phyloP scores from a whole-genome alignment of 306 rosid species.

The Cucurbita ficifolia region DNA sequence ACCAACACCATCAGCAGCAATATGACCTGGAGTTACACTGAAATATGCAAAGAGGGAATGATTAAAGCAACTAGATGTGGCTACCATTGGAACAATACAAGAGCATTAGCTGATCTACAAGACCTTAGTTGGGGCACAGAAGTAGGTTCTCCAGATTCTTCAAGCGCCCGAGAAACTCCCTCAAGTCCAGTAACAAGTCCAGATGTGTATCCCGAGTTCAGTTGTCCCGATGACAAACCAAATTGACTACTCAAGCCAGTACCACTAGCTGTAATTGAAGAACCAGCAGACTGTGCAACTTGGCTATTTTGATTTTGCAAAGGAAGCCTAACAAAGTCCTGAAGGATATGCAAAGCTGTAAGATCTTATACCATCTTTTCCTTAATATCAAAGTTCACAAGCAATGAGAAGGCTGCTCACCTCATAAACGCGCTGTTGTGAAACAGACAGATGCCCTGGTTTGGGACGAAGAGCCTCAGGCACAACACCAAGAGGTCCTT shows the following conservation, averaged over 20 bases:
- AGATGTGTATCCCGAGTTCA: constrained; percentile 47
- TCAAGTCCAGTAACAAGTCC: constrained; percentile 48
- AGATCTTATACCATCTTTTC: constrained; percentile 1
- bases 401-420: constrained; percentile 21
- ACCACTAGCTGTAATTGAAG: constrained; percentile 34
- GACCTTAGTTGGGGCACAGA: constrained; percentile 56
- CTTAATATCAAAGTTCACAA: neutral
- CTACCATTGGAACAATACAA: neutral
- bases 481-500: constrained; percentile 79
- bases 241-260: constrained; percentile 42
- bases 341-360: constrained; percentile 5
- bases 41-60: constrained; percentile 14
- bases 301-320: constrained; percentile 87
- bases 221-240: constrained; percentile 46
- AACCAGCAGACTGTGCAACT: constrained; percentile 52
- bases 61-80: neutral
- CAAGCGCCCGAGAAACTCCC: constrained; percentile 55
- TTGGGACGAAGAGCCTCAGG: constrained; percentile 95
- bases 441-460: constrained; percentile 78
- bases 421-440: constrained; percentile 96
- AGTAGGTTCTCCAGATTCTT: constrained; percentile 50
- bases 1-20: constrained; percentile 42
- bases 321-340: constrained; percentile 98
- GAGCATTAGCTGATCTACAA: neutral
- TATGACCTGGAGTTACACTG: constrained; percentile 53